Evolutionary conservation across 2,329 filamentous ascomycete genomes (phyloP).

Genomic region (Cladosporium sp.): DNA sequence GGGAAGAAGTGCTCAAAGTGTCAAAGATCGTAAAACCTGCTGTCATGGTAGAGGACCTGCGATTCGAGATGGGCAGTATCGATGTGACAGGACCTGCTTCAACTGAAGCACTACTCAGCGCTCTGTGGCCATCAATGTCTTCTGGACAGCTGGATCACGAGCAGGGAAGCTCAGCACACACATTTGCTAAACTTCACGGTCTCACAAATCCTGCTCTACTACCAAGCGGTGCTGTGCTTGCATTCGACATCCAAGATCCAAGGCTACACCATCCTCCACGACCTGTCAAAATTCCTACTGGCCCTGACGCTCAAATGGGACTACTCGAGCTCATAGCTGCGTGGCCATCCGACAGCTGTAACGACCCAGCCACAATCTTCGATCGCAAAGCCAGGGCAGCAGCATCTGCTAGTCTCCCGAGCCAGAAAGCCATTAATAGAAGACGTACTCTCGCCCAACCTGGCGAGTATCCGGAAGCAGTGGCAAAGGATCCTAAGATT

Average conservation of each 20-base stretch:
- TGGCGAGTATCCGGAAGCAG: conserved; percentile 57
- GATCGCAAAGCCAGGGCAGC: conserved; percentile 61
- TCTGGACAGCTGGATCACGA: conserved; percentile 1
- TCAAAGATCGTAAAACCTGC: conserved; percentile 58
- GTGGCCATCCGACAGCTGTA: conserved; percentile 62
- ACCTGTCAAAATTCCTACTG: conserved; percentile 36
- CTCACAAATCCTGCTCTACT: conserved; percentile 67
- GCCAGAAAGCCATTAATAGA: conserved; percentile 75
- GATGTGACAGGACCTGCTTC: conserved; percentile 69
- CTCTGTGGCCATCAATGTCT: conserved; percentile 51
- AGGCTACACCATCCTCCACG: conserved; percentile 73
- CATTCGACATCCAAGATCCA: conserved; percentile 73
- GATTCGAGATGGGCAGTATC: conserved; percentile 70
- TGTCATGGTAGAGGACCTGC: conserved; percentile 63
- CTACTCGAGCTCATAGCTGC: conserved; percentile 59
- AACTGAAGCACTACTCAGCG: conserved; percentile 69
- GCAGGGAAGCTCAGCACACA: conserved; percentile 32
- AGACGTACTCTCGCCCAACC: conserved; percentile 62
- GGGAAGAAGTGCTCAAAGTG: conserved; percentile 57
- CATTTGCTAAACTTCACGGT: conserved; percentile 51
- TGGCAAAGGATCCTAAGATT: conserved; percentile 66
- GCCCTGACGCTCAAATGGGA: conserved; percentile 24
- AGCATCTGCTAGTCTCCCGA: conserved; percentile 63
- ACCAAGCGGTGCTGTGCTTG: conserved; percentile 65
- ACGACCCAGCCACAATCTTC: conserved; percentile 52